Base-by-base conservation (phyloP, 1,139 yeast genomes). In the Kodamaea arcana region DNA sequence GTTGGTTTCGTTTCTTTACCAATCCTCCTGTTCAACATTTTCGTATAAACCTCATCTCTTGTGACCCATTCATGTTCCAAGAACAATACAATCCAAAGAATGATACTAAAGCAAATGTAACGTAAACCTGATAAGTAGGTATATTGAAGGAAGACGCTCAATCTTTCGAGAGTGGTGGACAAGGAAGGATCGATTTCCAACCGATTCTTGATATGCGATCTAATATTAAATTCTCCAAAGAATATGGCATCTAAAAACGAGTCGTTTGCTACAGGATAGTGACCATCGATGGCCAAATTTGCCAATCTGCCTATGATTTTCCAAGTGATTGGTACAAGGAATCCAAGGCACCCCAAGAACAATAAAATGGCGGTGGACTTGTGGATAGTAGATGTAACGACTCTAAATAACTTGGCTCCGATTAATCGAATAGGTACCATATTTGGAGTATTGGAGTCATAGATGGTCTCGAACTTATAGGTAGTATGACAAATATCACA, bases 401-500 rank as follows among this genome's bases (percentile, higher is more conserved):
- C 54, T n/a, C 47, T 47, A 8, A 56, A 37, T 15, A 78, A 48
- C 32, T 72, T 72, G 18, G 49, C 50, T 43, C 74, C 36, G 3
- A 82, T 52, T 27, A 78, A 52, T 1, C 47, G 43, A 3, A 76
- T 12, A 0, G 95, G 95, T 13, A 84, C 72, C 21, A 60, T 59
- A 4, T 63, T 66, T 1, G 96, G 96, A 74, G 85, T 82, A 34
- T 76, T 62, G 3, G 78, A 80, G 36, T 78, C 79, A 53, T 82
- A 86, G 3, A 83, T 73, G 17, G 90, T 83, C 29, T 73, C 72
- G 57, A 92, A 85, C 40, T 68, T 71, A 57, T 84, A 90, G 12
- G 80, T 78, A 18, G 85, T 70, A 50, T 87, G 83, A 55, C 99
- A 92, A 24, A 92, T 85, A 55, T 92, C 98, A 69, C 99, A 92